Conservation (phyloP, 2,329 filamentous ascomycete genomes). For the Fusarium sp. region DNA sequence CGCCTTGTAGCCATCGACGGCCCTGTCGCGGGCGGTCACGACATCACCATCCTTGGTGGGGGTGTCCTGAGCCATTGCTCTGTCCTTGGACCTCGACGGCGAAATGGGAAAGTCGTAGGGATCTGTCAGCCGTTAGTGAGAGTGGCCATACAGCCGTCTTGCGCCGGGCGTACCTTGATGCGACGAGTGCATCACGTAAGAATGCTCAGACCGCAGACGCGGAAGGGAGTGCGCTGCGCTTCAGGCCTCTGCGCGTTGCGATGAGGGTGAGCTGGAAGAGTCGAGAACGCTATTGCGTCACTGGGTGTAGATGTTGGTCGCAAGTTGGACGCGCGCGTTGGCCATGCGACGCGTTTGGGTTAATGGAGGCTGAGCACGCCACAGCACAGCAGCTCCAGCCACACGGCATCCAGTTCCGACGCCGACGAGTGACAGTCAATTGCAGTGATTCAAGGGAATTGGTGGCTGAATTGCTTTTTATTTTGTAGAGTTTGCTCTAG, state of each 20-base stretch:
- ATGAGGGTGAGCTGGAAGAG: constrained; percentile 1
- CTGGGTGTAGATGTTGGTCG: constrained; percentile 38
- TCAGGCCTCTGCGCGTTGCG: neutral
- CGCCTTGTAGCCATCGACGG: constrained; percentile 18
- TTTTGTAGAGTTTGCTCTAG: too few relatives aligned
- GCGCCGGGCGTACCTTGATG: constrained; percentile 30
- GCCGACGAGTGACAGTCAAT: neutral
- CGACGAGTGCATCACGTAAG: constrained; percentile 25
- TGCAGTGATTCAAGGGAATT: neutral
- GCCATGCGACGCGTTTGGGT: constrained; percentile 39
- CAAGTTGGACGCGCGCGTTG: constrained; percentile 44
- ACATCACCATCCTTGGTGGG: constrained; percentile 35
- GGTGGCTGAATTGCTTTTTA: too few relatives aligned
- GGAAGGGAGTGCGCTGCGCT: constrained; percentile 9
- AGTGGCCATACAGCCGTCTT: neutral
- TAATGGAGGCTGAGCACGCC: constrained; percentile 24
- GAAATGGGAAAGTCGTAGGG: constrained; percentile 47
- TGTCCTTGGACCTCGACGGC: constrained; percentile 28
- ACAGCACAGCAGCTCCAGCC: constrained; percentile 21
- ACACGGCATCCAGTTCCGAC: neutral
- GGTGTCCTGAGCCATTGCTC: constrained; percentile 24
- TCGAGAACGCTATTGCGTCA: constrained; percentile 42
- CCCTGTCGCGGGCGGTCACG: constrained; percentile 33
- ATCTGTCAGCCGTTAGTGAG: constrained; percentile 35
- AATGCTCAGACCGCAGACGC: neutral